These are phyloP conservation scores for Didymellaceae sp. DNA, from an alignment of 2,329 filamentous ascomycete genomes.

Conservation along the genomic window DNA sequence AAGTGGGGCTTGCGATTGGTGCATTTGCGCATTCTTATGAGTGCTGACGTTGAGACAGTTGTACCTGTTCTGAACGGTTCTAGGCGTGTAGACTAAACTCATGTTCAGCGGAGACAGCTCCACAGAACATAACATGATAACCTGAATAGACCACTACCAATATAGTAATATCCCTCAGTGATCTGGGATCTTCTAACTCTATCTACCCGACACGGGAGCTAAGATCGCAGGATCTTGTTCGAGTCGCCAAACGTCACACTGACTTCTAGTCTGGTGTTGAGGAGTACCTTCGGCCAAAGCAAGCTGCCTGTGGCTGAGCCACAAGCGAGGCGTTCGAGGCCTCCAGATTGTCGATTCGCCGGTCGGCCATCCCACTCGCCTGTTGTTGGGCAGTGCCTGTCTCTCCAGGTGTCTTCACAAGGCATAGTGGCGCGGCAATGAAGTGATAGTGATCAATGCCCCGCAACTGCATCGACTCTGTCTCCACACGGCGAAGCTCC, in stretches of 20 bases:
- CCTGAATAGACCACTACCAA: slow-evolving; percentile 15
- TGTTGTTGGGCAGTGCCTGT: slow-evolving; percentile 10
- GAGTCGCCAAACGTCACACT: slow-evolving; percentile 27
- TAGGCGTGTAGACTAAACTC: slow-evolving; percentile 15
- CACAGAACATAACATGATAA: slow-evolving; percentile 24
- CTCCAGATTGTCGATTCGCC: background rate
- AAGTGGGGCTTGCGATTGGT: slow-evolving; percentile 29
- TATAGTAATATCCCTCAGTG: slow-evolving; percentile 24
- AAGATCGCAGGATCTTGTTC: slow-evolving; percentile 39
- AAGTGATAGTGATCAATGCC: slow-evolving; percentile 25
- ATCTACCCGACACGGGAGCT: slow-evolving; percentile 45
- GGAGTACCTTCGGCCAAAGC: background rate
- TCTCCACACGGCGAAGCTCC: slow-evolving; percentile 24
- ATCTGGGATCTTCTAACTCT: slow-evolving; percentile 34
- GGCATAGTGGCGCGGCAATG: slow-evolving; percentile 20
- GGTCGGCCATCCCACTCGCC: background rate
- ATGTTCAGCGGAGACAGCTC: slow-evolving; percentile 15
- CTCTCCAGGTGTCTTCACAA: slow-evolving; percentile 1
- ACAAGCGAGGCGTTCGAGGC: slow-evolving; percentile 1
- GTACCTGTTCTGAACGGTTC: slow-evolving; percentile 38
- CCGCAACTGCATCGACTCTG: slow-evolving; percentile 22
- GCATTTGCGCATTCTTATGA: slow-evolving; percentile 18
- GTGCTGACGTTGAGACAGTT: slow-evolving; percentile 34
- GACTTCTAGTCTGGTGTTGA: slow-evolving; percentile 12
- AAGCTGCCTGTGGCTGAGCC: slow-evolving; percentile 8